A percentile compares a stretch with the other conserved stretches of the same genome.
Conservation (phyloP, 2,329 filamentous ascomycete species). For the Neofusicoccum cordaticola region DNA sequence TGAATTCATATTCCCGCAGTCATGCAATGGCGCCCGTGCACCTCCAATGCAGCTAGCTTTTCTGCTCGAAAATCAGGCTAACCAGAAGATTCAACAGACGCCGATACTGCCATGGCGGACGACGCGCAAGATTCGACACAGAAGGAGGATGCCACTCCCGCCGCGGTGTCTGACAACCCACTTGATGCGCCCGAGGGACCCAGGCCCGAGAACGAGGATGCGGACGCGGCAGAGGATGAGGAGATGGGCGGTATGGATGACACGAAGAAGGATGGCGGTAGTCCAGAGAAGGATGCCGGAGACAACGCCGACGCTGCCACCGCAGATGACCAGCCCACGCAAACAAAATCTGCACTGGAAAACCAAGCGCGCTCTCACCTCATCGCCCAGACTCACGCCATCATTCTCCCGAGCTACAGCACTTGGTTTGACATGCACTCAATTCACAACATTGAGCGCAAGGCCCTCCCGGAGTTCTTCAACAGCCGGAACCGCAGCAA, state of each 20-base stretch:
- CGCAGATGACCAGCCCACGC: constrained; percentile 55
- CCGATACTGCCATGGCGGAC: constrained; percentile 57
- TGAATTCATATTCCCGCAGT: too few species aligned
- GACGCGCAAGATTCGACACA: constrained; percentile 48
- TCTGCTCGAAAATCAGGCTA: neutral
- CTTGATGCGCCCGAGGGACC: constrained; percentile 67
- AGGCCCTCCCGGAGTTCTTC: constrained; percentile 96
- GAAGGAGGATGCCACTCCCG: constrained; percentile 47
- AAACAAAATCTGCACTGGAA: constrained; percentile 79
- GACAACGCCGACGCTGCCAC: constrained; percentile 36
- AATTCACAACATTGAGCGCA: constrained; percentile 87
- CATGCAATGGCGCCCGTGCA: neutral
- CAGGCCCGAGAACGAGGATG: constrained; percentile 56
- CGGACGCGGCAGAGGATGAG: constrained; percentile 64
- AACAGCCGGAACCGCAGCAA: constrained; percentile 98
- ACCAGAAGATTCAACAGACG: neutral
- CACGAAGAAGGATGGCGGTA: constrained; percentile 37
- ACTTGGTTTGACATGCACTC: constrained; percentile 99
- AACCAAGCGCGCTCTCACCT: constrained; percentile 87
- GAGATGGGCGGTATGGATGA: constrained; percentile 54
- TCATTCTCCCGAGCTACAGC: constrained; percentile 95
- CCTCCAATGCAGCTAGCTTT: neutral
- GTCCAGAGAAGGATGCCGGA: constrained; percentile 23
- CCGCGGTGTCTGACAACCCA: constrained; percentile 60
- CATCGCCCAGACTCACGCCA: constrained; percentile 88